Conservation (phyloP, 106 monocot genomes). For the Dactylorhiza incarnata region DNA sequence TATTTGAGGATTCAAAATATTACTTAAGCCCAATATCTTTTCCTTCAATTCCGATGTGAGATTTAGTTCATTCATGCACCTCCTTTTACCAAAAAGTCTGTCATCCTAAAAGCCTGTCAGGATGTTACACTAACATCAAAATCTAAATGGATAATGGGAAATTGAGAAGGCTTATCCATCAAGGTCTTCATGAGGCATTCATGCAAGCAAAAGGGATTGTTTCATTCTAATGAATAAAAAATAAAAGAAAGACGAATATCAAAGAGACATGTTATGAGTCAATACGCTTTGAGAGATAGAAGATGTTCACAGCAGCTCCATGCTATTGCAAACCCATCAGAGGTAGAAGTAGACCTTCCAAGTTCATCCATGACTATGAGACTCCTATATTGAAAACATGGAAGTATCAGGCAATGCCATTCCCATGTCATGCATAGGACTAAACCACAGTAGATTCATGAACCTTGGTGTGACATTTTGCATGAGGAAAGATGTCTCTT, state of each 20-base stretch:
- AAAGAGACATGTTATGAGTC: not conserved
- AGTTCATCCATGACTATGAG: slow-evolving; percentile 95
- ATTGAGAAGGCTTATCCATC: not conserved
- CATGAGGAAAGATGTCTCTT: slow-evolving; percentile 94
- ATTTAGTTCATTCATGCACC: no score
- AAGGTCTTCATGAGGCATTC: not conserved
- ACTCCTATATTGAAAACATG: slow-evolving; percentile 49
- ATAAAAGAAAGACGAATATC: not conserved
- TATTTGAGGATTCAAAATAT: no score
- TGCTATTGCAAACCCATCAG: slow-evolving; percentile 96
- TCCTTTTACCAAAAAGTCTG: no score
- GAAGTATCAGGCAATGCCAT: slow-evolving; percentile 25
- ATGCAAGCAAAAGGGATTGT: not conserved
- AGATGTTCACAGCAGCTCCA: slow-evolving; percentile 99
- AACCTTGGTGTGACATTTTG: slow-evolving; percentile 91
- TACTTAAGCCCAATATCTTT: no score
- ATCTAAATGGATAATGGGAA: not conserved
- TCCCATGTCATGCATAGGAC: not conserved
- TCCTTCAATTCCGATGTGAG: no score
- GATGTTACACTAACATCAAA: no score
- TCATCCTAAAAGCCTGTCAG: no score
- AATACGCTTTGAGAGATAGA: slow-evolving; percentile 76
- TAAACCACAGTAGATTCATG: not conserved
- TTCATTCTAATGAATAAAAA: slow-evolving; percentile 1
- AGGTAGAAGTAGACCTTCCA: slow-evolving; percentile 96